phyloP scores from a whole-genome alignment of 164 flowering plant species.

The Berberis thunbergii region DNA sequence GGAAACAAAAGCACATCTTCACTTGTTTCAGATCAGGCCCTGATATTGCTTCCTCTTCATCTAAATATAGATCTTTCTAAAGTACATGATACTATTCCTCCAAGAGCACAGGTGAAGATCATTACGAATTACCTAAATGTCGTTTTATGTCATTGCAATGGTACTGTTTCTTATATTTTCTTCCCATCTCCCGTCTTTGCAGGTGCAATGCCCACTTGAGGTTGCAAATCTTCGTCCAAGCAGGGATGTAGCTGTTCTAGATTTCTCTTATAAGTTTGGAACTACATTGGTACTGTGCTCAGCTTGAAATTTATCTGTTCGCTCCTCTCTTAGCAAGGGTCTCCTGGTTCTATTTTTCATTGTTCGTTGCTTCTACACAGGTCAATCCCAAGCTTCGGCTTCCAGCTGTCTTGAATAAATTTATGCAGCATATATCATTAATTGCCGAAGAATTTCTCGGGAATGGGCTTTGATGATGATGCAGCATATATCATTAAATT shows the following conservation, averaged over 20 bases:
- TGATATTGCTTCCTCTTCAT: slow-evolving; percentile 82
- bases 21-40: slow-evolving; percentile 74
- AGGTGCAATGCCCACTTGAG: slow-evolving; percentile 98
- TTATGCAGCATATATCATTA: too few relatives aligned
- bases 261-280: slow-evolving; percentile 85
- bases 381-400: slow-evolving; percentile 89
- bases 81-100: slow-evolving; percentile 96
- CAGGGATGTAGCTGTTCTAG: slow-evolving; percentile 95
- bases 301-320: not conserved
- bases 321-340: not conserved
- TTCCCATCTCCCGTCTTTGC: slow-evolving; percentile 8
- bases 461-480: too few relatives aligned
- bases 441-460: too few relatives aligned
- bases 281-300: slow-evolving; percentile 10
- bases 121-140: not conserved
- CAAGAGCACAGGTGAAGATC: slow-evolving; percentile 84
- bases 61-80: slow-evolving; percentile 76
- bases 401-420: slow-evolving; percentile 22
- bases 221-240: slow-evolving; percentile 80
- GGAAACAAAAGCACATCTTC: slow-evolving; percentile 94
- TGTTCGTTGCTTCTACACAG: slow-evolving; percentile 24
- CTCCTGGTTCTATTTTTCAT: not conserved
- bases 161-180: slow-evolving; percentile 21
- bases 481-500: too few relatives aligned
- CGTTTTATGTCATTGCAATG: slow-evolving; percentile 15